These are phyloP conservation scores for Torulaspora delbrueckii DNA, from an alignment of 805 yeast species.

Conservation along the genomic window DNA sequence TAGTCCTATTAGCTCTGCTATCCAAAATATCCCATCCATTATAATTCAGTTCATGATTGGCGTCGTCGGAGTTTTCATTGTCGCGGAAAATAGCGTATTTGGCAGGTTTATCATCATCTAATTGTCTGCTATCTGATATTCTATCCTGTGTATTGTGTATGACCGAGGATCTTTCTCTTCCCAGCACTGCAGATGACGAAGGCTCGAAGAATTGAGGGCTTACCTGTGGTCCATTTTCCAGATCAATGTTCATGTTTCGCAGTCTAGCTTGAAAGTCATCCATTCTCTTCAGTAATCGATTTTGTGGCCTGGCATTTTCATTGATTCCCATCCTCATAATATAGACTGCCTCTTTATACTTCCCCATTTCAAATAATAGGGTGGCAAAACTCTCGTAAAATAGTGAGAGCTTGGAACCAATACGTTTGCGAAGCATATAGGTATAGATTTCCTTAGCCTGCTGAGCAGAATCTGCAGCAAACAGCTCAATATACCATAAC, in stretches of 20 bases:
- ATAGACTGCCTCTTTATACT: conserved; percentile 14
- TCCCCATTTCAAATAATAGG: conserved; percentile 15
- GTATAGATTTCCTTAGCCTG: conserved; percentile 66
- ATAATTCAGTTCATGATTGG: conserved; percentile 7
- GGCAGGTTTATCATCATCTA: not conserved
- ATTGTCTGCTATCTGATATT: not conserved
- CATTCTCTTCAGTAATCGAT: conserved; percentile 35
- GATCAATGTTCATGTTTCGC: conserved; percentile 12
- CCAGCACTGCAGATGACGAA: conserved; percentile 11
- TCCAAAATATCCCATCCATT: conserved; percentile 47
- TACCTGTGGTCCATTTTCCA: not conserved
- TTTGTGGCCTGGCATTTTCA: conserved; percentile 59
- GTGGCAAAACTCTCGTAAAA: conserved; percentile 79
- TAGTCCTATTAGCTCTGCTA: conserved; percentile 45
- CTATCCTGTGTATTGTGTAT: not conserved
- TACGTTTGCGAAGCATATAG: conserved; percentile 63
- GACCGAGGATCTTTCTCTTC: conserved; percentile 12
- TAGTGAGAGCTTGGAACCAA: conserved; percentile 61
- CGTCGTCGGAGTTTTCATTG: not conserved
- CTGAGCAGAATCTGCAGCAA: conserved; percentile 43
- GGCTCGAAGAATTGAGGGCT: conserved; percentile 7
- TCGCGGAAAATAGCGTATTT: conserved; percentile 11
- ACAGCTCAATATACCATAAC: conserved; percentile 61
- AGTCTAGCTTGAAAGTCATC: conserved; percentile 15
- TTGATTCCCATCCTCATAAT: conserved; percentile 37